phyloP scores from a whole-genome alignment of 805 yeast genomes.

The Monosporozyma aerobia region DNA sequence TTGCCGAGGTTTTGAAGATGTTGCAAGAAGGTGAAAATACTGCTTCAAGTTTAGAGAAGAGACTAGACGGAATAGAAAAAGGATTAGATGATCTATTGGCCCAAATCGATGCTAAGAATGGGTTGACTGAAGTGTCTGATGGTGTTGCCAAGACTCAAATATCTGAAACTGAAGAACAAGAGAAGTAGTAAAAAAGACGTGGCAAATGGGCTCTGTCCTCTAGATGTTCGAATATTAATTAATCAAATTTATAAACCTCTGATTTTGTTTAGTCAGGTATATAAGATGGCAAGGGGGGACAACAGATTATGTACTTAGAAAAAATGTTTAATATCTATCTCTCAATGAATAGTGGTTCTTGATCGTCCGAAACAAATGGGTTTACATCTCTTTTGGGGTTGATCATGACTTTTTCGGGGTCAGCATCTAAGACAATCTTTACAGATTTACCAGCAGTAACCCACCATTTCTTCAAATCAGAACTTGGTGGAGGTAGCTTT shows the following conservation, averaged over 20 bases:
- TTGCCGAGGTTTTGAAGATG: conserved; percentile 48
- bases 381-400: conserved; percentile 66
- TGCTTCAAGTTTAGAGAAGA: conserved; percentile 39
- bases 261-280: not conserved
- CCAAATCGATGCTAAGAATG: not conserved
- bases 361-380: conserved; percentile 54
- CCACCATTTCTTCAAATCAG: conserved; percentile 88
- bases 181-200: not conserved
- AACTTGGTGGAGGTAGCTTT: conserved; percentile 76
- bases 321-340: conserved; percentile 1
- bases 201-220: not conserved
- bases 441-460: conserved; percentile 66
- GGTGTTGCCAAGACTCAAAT: not conserved
- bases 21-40: conserved; percentile 62
- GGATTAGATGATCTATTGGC: conserved; percentile 33
- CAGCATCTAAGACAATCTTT: conserved; percentile 45
- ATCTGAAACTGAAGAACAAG: not conserved
- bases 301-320: not conserved
- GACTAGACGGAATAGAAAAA: conserved; percentile 47
- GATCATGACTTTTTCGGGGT: conserved; percentile 36
- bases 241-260: not conserved
- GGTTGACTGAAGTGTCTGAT: not conserved
- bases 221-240: not conserved
- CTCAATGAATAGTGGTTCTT: conserved; percentile 31
- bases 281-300: not conserved